phyloP scores from a whole-genome alignment of 2,329 filamentous ascomycete genomes.

The Fusarium sp. region DNA sequence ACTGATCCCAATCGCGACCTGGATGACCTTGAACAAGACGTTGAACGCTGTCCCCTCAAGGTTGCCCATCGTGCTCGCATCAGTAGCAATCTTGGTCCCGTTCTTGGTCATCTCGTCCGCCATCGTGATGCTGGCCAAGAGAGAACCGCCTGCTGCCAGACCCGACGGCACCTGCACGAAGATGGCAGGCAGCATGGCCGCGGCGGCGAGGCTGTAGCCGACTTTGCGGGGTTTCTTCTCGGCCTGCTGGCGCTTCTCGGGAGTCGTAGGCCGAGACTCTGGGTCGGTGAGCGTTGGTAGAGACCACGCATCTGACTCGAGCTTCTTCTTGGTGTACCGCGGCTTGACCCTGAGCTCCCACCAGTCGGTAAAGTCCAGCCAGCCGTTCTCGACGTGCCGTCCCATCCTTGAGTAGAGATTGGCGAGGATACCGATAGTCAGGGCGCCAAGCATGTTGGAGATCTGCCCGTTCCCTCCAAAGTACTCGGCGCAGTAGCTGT shows the following conservation, averaged over 20 bases:
- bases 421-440: slow-evolving; percentile 78
- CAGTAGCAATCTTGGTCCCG: slow-evolving; percentile 45
- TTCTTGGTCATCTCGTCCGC: slow-evolving; percentile 64
- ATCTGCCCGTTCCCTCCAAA: slow-evolving; percentile 78
- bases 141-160: slow-evolving; percentile 67
- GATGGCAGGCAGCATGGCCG: slow-evolving; percentile 86
- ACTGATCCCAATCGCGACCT: slow-evolving; percentile 70
- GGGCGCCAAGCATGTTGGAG: slow-evolving; percentile 78
- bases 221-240: slow-evolving; percentile 54
- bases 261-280: slow-evolving; percentile 45
- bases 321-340: slow-evolving; percentile 47
- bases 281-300: slow-evolving; percentile 46
- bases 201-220: slow-evolving; percentile 82
- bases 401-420: slow-evolving; percentile 81
- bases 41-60: slow-evolving; percentile 60
- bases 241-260: slow-evolving; percentile 35
- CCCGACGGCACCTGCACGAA: slow-evolving; percentile 75
- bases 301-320: slow-evolving; percentile 46
- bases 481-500: slow-evolving; percentile 73
- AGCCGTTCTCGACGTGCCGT: slow-evolving; percentile 63
- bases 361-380: slow-evolving; percentile 57
- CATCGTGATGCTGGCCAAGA: slow-evolving; percentile 65
- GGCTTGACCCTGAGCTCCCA: slow-evolving; percentile 60
- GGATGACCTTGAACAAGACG: slow-evolving; percentile 66
- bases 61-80: slow-evolving; percentile 40